These are phyloP conservation scores for Ogataea saltuana DNA, from an alignment of 805 yeast genomes.

Conservation along the genomic window DNA sequence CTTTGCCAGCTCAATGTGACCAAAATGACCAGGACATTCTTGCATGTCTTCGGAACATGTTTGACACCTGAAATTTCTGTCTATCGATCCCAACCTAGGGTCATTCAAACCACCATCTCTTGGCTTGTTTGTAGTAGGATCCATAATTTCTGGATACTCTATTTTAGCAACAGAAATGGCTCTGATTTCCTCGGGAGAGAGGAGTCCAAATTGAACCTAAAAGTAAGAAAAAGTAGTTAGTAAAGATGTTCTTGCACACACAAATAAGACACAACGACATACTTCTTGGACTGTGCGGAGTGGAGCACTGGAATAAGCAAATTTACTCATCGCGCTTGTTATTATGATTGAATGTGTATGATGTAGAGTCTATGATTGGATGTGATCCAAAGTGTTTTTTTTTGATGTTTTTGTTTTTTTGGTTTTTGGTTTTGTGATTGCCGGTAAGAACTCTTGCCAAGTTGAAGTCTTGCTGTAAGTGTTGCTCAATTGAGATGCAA, in stretches of 20 bases:
- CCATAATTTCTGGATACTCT: constrained; percentile 99
- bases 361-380: constrained; percentile 12
- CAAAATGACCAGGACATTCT: constrained; percentile 99
- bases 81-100: constrained; percentile 96
- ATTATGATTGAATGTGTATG: constrained; percentile 10
- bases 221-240: constrained; percentile 17
- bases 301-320: constrained; percentile 98
- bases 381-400: constrained; percentile 7
- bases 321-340: constrained; percentile 39
- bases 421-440: constrained; percentile 12
- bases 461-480: constrained; percentile 2
- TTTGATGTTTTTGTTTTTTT: constrained; percentile 13
- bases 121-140: constrained; percentile 91
- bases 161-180: constrained; percentile 98
- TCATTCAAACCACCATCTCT: constrained; percentile 97
- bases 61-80: constrained; percentile 96
- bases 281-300: constrained; percentile 96
- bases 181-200: constrained; percentile 96
- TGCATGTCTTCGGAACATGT: constrained; percentile 99
- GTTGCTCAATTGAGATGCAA: constrained; percentile 10
- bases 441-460: constrained; percentile 2
- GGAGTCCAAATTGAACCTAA: constrained; percentile 91
- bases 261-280: constrained; percentile 31
- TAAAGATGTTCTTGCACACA: constrained; percentile 12
- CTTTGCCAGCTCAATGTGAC: constrained; percentile 96